These are phyloP conservation scores for Phytophthora idaei DNA, from an alignment of 352 stramenopile species.

Conservation along the genomic window DNA sequence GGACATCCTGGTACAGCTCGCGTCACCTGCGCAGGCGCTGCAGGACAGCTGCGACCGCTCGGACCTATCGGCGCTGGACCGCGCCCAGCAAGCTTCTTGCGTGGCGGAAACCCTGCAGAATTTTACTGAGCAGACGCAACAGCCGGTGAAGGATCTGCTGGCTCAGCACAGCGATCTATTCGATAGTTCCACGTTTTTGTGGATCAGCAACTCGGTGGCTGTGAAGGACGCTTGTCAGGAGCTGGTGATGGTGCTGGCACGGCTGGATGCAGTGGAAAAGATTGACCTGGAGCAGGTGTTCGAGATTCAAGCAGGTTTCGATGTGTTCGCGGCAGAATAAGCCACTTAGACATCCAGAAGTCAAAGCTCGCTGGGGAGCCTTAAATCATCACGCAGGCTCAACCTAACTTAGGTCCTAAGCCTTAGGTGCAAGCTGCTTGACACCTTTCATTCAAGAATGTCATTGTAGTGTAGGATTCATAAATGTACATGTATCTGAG, in stretches of 20 bases:
- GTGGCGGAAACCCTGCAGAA: conserved; percentile 55
- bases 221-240: conserved; percentile 44
- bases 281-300: conserved; percentile 59
- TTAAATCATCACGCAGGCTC: background rate
- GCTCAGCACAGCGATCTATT: conserved; percentile 34
- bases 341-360: conserved; percentile 1
- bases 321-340: background rate
- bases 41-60: conserved; percentile 33
- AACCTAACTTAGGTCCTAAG: background rate
- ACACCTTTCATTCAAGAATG: no score
- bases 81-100: conserved; percentile 44
- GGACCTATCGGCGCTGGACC: conserved; percentile 25
- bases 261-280: conserved; percentile 46
- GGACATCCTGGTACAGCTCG: conserved; percentile 65
- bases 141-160: conserved; percentile 53
- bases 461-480: no score
- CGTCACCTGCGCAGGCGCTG: conserved; percentile 36
- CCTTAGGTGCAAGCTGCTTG: background rate
- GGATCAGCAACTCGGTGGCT: conserved; percentile 73
- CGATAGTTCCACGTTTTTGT: conserved; percentile 50
- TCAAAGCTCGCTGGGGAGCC: background rate
- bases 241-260: conserved; percentile 47
- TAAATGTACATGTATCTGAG: no score
- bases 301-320: conserved; percentile 24
- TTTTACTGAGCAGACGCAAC: conserved; percentile 54